Evolutionary conservation across 2,329 filamentous ascomycete genomes (phyloP).

Genomic region (Pestalotiopsis sp.): DNA sequence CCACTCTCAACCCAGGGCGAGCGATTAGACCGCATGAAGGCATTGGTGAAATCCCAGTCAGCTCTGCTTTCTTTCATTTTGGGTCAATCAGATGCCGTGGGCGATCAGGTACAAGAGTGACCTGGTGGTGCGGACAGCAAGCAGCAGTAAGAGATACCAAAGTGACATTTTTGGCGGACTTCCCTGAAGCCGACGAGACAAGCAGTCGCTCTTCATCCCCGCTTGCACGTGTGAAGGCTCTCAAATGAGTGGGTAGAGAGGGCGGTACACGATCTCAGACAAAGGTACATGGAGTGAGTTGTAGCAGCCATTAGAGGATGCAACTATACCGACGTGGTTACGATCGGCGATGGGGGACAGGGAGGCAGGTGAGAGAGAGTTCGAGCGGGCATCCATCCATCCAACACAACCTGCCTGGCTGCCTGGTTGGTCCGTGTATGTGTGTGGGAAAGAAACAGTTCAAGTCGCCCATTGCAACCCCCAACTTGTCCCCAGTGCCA

Average conservation of each 20-base stretch:
- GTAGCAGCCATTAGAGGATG: neutral
- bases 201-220: neutral
- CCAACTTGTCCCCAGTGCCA: neutral
- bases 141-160: neutral
- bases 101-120: conserved; percentile 1
- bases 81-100: neutral
- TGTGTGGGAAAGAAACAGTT: neutral
- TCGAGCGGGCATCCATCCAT: neutral
- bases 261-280: neutral
- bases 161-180: neutral
- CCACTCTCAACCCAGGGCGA: neutral
- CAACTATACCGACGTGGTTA: neutral
- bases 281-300: neutral
- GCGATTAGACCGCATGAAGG: neutral
- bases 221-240: neutral
- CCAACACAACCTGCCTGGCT: neutral
- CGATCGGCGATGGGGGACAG: neutral
- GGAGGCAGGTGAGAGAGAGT: neutral
- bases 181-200: neutral
- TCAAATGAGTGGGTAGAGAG: neutral
- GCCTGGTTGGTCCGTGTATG: neutral
- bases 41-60: neutral
- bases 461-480: neutral
- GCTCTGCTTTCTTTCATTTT: neutral
- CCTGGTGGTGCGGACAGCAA: neutral